Evolutionary conservation across 1,284 basidiomycete genomes (phyloP), one percentile per base, ranked within the genome.

Genomic region (Psilocybe mexicana): DNA sequence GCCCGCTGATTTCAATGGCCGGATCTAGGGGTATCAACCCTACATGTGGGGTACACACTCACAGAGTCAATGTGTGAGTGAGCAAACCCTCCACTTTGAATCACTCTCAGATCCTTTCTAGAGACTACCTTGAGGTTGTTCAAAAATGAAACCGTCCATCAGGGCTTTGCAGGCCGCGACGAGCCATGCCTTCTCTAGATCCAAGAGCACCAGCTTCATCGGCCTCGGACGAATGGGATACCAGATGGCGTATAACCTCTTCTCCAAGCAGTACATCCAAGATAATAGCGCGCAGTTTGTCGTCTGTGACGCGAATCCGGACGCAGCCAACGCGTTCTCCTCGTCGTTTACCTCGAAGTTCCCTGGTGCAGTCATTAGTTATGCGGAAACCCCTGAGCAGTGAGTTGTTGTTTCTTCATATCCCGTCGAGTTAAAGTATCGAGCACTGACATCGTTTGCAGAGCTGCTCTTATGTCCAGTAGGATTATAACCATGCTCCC

Each of bases 401-500:
- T 92, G 71, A 70, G 87, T 80, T 49, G 55, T 47, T 43, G 18
- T 23, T 18, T 11, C 23, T 23, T 38, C 23, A 28, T 24, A 3
- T n/a, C 28, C 18, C n/a, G 14, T 48, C 10, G 24, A 28, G 18
- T 3, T 18, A 30, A 18, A 10, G 33, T 18, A 35, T 48, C 10
- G 28, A 1, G 26, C 5, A 36, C 36, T 59, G n/a, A 50, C 25
- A 35, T 55, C 40, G 47, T 65, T 40, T 44, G 36, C 53, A 70
- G 90, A 64, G 88, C 89, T 6, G 76, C 86, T 26, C 62, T 78
- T 11, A 77, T 80, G 24, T 88, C 91, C 12, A 75, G 81, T 42
- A 88, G 84, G 7, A 79, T 95, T 46, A 72, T 95, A 54, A 94
- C 92, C 14, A 93, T 95, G 92, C 80, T 95, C 5, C 93, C 93